Evolutionary conservation across 805 yeast genomes (phyloP).

Genomic region (Wickerhamomyces tratensis): DNA sequence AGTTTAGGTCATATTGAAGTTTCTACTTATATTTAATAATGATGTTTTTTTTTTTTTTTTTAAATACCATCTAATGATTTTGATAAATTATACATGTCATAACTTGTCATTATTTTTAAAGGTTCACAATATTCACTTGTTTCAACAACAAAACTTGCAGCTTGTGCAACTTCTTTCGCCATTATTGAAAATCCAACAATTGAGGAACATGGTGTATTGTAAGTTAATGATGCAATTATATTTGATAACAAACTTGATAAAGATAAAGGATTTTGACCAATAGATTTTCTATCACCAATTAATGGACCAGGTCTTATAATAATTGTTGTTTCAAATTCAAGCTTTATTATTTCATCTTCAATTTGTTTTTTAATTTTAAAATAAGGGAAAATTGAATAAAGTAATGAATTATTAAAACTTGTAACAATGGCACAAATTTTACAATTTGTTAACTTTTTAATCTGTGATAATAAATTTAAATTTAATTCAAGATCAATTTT

Average conservation of each 20-base stretch:
- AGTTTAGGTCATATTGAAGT: background rate
- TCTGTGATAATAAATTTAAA: background rate
- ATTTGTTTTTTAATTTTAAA: conserved; percentile 12
- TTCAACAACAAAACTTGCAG: conserved; percentile 8
- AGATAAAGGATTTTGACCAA: conserved; percentile 1
- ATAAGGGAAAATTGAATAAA: conserved; percentile 11
- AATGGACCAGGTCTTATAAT: conserved; percentile 20
- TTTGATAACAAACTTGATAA: conserved; percentile 4
- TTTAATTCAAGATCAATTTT: background rate
- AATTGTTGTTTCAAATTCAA: conserved; percentile 6
- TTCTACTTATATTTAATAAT: background rate
- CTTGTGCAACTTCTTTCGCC: conserved; percentile 11
- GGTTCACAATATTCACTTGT: conserved; percentile 4
- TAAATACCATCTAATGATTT: too few relatives aligned
- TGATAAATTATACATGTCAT: too few relatives aligned
- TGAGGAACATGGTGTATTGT: conserved; percentile 6
- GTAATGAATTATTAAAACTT: conserved; percentile 12
- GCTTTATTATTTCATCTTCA: conserved; percentile 10
- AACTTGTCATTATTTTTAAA: conserved; percentile 5
- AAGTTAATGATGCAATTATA: conserved; percentile 7
- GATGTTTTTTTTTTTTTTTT: too few relatives aligned
- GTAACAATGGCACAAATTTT: conserved; percentile 15
- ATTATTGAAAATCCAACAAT: conserved; percentile 9
- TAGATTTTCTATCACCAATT: conserved; percentile 12
- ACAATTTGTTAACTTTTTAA: background rate